phyloP scores from a whole-genome alignment of 345 rosid genomes.

The Eucalyptus regnans region DNA sequence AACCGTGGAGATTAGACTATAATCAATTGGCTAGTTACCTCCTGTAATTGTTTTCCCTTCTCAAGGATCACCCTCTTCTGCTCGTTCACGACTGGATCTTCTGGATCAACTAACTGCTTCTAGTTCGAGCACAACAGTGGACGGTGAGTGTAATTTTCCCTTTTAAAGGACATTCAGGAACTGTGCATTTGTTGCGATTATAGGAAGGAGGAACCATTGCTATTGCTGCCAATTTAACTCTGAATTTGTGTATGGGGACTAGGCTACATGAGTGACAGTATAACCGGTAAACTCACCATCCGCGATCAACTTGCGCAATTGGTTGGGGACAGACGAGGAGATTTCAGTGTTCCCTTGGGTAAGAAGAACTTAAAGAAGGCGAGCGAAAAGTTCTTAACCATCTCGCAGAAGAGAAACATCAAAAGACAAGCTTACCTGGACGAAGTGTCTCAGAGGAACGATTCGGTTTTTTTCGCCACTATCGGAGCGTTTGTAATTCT shows the following conservation, averaged over 20 bases:
- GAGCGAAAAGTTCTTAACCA: conserved; percentile 59
- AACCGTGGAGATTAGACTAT: background rate
- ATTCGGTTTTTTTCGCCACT: conserved; percentile 78
- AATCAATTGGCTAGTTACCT: background rate
- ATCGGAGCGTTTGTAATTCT: conserved; percentile 78
- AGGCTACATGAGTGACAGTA: conserved; percentile 54
- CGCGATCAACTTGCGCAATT: conserved; percentile 64
- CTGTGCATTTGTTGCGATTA: background rate
- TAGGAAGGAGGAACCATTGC: background rate
- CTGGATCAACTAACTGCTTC: conserved; percentile 57
- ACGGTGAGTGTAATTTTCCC: conserved; percentile 28
- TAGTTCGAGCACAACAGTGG: conserved; percentile 16
- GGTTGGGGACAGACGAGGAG: conserved; percentile 59
- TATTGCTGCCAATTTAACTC: background rate
- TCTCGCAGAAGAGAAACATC: conserved; percentile 91
- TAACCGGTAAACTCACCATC: conserved; percentile 24
- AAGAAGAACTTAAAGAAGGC: conserved; percentile 78
- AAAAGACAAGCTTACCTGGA: conserved; percentile 66
- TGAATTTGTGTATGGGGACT: background rate
- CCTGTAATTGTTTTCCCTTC: background rate
- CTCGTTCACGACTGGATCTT: conserved; percentile 66
- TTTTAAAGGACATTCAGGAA: background rate
- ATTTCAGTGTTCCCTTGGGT: conserved; percentile 63
- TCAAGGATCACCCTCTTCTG: conserved; percentile 52
- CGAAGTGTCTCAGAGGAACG: conserved; percentile 85